Base-by-base conservation (phyloP, 169 alveolate species). In the Plasmodium ovale region DNA sequence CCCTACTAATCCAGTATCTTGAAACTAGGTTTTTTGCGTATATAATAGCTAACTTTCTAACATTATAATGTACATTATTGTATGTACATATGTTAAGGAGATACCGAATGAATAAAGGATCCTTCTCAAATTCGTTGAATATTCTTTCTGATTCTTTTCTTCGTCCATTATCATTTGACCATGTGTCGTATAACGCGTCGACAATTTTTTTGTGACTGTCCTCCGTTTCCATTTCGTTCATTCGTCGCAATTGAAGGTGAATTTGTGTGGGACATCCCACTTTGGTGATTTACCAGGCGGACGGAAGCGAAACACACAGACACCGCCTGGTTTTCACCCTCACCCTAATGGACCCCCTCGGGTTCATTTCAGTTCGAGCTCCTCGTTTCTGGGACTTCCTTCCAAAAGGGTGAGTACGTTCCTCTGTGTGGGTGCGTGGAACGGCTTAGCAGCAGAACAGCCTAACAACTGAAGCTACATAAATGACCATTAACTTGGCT, bases 121-220 rank as follows among this genome's bases (percentile, higher is more conserved):
- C 82, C 58, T 82, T 82, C 53, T 82, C 90, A 6, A n/a, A 65
- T 3, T 82, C 53, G 9, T 27, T 65, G 16, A 82, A 58, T 29
- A 82, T 10, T 33, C 29, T 16, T 44, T 82, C 90, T 0, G 90
- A 47, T 16, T 82, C 90, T 19, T 64, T 65, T 53, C 90, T 64
- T 0, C 70, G 69, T 0, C 35, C 67, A 16, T 82, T 44, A 19
- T 82, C 90, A 12, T 82, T 82, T 12, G 90, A 82, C 79, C 90
- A 82, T 4, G 90, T 65, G 54, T 82, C 90, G 44, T 82, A 82
- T 4, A 82, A 51, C 12, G 74, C 90, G 25, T 82, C 90, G 25
- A 82, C 54, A 25, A 82, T 82, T 53, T 49, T 67, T 31, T 21
- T 69, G 14, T 82, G 70, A 1, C 39, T 21, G 21, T 39, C 77